These are phyloP conservation scores for Rosa hybrid DNA, from an alignment of 331 rosid genomes.

Conservation along the genomic window DNA sequence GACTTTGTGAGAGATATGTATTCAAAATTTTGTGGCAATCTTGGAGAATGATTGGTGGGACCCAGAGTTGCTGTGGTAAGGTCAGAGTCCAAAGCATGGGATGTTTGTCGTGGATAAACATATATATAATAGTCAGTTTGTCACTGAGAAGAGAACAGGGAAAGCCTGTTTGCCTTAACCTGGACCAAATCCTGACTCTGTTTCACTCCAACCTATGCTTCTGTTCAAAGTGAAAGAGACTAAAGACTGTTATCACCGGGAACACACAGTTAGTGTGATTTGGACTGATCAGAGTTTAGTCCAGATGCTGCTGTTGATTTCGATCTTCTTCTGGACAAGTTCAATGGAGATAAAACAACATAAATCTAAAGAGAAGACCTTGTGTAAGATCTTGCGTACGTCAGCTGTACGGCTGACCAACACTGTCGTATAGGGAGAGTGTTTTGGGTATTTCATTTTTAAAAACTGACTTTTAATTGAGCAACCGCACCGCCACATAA, in stretches of 20 bases:
- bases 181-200: no score
- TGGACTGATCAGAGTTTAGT: not conserved
- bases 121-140: no score
- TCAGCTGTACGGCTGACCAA: no score
- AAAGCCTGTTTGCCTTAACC: no score
- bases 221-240: not conserved
- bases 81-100: slow-evolving; percentile 4
- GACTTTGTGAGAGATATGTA: not conserved
- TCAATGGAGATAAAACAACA: not conserved
- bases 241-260: not conserved
- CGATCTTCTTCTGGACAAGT: not conserved
- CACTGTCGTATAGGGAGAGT: no score
- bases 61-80: not conserved
- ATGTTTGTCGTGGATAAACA: not conserved
- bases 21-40: not conserved
- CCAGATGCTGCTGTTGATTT: not conserved
- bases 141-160: no score
- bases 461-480: no score
- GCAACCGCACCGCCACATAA: no score
- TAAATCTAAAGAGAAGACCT: no score
- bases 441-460: no score
- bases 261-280: not conserved
- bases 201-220: not conserved
- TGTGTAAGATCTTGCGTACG: no score
- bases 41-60: not conserved